phyloP scores from a whole-genome alignment of 306 rosid species.

The Quercus robur region DNA sequence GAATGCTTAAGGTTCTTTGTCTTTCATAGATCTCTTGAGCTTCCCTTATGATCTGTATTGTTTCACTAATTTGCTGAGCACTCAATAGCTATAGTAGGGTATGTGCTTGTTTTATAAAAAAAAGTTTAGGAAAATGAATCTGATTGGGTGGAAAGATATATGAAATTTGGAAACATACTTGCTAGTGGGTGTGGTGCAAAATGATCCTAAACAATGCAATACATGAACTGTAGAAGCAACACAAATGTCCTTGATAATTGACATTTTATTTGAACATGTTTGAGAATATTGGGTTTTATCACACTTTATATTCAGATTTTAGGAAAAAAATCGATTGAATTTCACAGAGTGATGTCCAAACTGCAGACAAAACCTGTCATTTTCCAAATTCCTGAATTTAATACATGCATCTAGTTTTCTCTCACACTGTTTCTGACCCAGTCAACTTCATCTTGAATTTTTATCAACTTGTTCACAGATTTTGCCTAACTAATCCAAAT shows the following conservation, averaged over 20 bases:
- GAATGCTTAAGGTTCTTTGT: constrained; percentile 80
- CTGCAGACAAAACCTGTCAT: not conserved
- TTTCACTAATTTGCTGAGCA: constrained; percentile 14
- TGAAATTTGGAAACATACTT: not conserved
- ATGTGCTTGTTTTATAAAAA: not conserved
- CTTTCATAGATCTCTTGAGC: constrained; percentile 21
- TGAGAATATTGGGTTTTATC: not conserved
- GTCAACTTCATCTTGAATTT: not conserved
- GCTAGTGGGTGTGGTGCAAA: not conserved
- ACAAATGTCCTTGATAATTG: not conserved
- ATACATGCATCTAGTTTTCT: not conserved
- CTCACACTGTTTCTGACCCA: not conserved
- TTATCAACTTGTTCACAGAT: not conserved
- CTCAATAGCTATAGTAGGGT: not conserved
- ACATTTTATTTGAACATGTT: not conserved
- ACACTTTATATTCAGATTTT: not conserved
- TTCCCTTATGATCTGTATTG: not conserved
- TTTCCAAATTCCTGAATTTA: not conserved
- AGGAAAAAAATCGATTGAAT: not conserved
- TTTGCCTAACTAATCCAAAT: not conserved
- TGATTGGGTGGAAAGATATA: not conserved
- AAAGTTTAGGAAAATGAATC: not conserved
- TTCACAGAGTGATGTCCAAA: not conserved
- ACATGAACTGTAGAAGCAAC: not conserved
- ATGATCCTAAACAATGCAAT: not conserved